Conservation (phyloP, 192 early-diverging fungal genomes). For the Entomortierella parvispora region DNA sequence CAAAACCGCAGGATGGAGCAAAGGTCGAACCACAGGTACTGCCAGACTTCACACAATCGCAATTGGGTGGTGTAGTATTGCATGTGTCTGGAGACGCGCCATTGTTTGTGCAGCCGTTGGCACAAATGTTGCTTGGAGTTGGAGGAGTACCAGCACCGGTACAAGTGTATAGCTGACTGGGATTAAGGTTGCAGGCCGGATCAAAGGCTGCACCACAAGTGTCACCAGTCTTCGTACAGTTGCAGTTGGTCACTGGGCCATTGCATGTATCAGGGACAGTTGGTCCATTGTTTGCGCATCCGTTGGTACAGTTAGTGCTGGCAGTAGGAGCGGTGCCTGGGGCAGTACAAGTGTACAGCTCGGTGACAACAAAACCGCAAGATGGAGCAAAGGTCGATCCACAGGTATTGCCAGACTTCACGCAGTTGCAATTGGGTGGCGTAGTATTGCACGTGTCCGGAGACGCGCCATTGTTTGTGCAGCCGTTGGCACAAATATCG, state of each 20-base stretch:
- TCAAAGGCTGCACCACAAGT: neutral
- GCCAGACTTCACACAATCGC: neutral
- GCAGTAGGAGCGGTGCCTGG: neutral
- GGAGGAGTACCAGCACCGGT: neutral
- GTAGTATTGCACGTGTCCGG: neutral
- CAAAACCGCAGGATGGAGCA: neutral
- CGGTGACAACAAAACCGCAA: neutral
- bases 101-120: neutral
- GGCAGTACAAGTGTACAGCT: constrained; percentile 2
- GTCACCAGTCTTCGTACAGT: neutral
- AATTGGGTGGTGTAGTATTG: neutral
- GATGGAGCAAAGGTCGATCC: neutral
- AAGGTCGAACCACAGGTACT: neutral
- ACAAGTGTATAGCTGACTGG: neutral
- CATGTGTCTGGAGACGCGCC: neutral
- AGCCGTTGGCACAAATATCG: neutral
- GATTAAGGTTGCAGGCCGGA: neutral
- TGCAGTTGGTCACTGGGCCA: neutral
- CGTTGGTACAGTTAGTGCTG: neutral
- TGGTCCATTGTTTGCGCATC: neutral
- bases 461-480: neutral
- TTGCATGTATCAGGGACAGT: neutral
- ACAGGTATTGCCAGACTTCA: neutral
- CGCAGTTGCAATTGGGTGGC: neutral
- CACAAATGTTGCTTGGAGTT: neutral